phyloP scores from a whole-genome alignment of 192 early-diverging fungal genomes.

The Umbelopsis sp. region DNA sequence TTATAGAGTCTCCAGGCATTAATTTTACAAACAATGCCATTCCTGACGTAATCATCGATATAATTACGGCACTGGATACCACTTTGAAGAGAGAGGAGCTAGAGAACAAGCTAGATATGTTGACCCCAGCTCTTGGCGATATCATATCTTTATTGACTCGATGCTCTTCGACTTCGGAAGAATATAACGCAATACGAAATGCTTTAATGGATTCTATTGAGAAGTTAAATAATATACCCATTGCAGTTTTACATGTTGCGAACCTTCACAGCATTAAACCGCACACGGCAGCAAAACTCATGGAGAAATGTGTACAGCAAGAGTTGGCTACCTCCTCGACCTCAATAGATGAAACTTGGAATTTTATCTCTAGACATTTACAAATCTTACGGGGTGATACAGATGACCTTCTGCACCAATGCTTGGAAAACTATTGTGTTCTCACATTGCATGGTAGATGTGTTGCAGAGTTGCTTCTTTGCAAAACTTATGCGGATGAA shows the following conservation, averaged over 20 bases:
- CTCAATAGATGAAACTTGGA: conserved; percentile 1
- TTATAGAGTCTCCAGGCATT: background rate
- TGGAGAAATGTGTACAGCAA: background rate
- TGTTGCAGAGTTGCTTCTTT: background rate
- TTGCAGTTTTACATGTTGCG: background rate
- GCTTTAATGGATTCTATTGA: background rate
- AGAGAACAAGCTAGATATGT: too few relatives aligned
- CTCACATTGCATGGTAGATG: background rate
- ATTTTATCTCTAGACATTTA: background rate
- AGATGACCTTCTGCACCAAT: conserved; percentile 1
- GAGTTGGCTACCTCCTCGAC: background rate
- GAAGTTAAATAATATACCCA: background rate
- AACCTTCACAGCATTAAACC: background rate
- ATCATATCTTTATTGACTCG: background rate
- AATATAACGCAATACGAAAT: background rate
- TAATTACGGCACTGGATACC: too few relatives aligned
- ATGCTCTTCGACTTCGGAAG: background rate
- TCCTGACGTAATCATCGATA: background rate
- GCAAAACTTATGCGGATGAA: background rate
- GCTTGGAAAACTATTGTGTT: conserved; percentile 8
- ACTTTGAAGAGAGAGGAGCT: too few relatives aligned
- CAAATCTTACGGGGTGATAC: background rate
- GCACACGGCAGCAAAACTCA: background rate
- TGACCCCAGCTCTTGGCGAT: background rate
- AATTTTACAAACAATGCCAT: background rate